Base-by-base conservation (phyloP, 1,139 yeast species). In the Blastobotrys petasosporus region DNA sequence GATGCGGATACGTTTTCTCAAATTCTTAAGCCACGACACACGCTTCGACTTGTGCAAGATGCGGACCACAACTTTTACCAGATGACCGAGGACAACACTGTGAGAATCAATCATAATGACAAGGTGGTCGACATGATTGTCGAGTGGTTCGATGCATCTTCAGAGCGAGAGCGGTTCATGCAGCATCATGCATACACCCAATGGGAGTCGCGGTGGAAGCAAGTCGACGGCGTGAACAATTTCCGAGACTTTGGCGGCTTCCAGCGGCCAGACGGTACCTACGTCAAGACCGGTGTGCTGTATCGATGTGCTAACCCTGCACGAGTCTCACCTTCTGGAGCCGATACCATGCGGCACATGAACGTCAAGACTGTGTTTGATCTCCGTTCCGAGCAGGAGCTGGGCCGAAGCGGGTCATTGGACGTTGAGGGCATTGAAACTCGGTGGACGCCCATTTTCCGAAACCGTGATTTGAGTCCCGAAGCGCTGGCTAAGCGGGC, bases 21-120 rank as follows among this genome's bases (percentile, higher is more conserved):
- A 53, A 59, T 67, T 4, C 75, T 86, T 49, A 75, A 69, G 33
- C 63, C 76, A 13, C 71, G 80, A 20, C 92, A 85, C 57, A 67
- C 72, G 9, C 67, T 87, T 47, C 70, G 72, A 37, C 63, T 86
- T 17, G 68, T 90, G 9, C 75, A 77, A 0, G 71, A 70, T 39
- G 95, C 95, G 0, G 92, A 87, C 60, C 97, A 90, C 63, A 85
- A 85, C 58, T 88, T 76, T 58, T 82, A 74, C 58, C 92, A 94
- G 0, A 57, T 60, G 1, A 41, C 40, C 16, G 45, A 51, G 32
- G 40, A 43, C 1, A 45, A 42, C 23, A 39, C 54, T 15, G 66
- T 67, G 28, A 71, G 71, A 2, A 68, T 70, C 16, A 83, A 84
- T 58, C 84, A 76, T 62, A 81, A 80, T 55, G 70, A 64, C 39